Conservation (phyloP, 352 stramenopile species). For the Phytophthora boehmeriae region DNA sequence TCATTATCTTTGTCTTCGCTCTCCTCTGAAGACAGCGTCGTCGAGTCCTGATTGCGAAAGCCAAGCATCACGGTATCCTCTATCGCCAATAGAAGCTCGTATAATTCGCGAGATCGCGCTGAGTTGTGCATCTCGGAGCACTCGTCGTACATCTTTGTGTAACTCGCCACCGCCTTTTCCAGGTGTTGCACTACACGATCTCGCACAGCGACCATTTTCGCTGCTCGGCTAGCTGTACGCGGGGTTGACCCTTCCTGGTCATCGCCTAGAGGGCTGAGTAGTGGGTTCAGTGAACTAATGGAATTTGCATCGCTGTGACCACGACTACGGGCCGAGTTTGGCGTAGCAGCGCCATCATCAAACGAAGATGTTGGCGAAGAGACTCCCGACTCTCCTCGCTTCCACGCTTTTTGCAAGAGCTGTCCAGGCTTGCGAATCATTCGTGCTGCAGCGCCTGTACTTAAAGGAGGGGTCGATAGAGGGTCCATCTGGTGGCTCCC, state of each 20-base stretch:
- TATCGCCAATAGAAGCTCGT: slow-evolving; percentile 69
- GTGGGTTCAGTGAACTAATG: slow-evolving; percentile 27
- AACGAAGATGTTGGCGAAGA: slow-evolving; percentile 32
- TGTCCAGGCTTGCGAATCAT: slow-evolving; percentile 77
- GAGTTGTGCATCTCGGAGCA: slow-evolving; percentile 71
- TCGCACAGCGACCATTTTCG: slow-evolving; percentile 36
- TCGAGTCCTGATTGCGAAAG: slow-evolving; percentile 39
- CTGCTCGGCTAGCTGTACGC: slow-evolving; percentile 9
- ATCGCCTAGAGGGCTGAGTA: slow-evolving; percentile 27
- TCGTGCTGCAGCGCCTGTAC: slow-evolving; percentile 44
- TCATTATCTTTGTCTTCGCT: slow-evolving; percentile 19
- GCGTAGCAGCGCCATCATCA: slow-evolving; percentile 32
- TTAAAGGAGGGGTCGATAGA: slow-evolving; percentile 31
- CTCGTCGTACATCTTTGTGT: slow-evolving; percentile 65
- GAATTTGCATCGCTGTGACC: slow-evolving; percentile 18
- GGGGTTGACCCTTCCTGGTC: slow-evolving; percentile 20
- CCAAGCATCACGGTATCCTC: slow-evolving; percentile 78
- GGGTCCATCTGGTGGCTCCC: slow-evolving; percentile 56
- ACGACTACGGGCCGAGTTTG: slow-evolving; percentile 22
- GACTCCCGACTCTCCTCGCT: slow-evolving; percentile 33
- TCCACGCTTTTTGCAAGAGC: slow-evolving; percentile 70
- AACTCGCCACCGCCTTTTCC: slow-evolving; percentile 63
- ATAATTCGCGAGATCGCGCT: slow-evolving; percentile 64
- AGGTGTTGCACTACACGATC: slow-evolving; percentile 61
- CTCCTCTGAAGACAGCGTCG: slow-evolving; percentile 15